Evolutionary conservation across 352 stramenopile genomes (phyloP), one percentile per base, ranked within the genome.

Genomic region (Globisporangium carolinianum): DNA sequence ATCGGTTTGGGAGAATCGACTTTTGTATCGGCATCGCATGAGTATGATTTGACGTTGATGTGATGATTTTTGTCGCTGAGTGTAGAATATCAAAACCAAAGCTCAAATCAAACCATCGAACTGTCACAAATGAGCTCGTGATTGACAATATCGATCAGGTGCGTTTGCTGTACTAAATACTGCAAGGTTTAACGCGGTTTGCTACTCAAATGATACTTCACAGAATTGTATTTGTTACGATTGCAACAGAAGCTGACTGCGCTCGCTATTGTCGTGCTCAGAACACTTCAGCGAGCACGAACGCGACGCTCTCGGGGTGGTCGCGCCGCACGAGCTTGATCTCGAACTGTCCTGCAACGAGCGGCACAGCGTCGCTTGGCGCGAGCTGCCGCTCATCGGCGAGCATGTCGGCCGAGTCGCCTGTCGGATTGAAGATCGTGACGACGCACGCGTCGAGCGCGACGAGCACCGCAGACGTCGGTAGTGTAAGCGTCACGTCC

Each of bases 401-500:
- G 18, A 55, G 51, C 37, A 55, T 24, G n/a, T 55, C 51, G 6
- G 51, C 14, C 11, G 51, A 24, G 38, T 17, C 10, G 6, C 38
- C 35, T 24, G 18, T 24, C 24, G 53, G 53, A 12, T 47, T 51
- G 1, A 56, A 62, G 41, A 74, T 54, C 51, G 66, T 53, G 35
- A 78, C 56, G 2, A 62, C 47, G 51, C 65, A 71, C 14, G 64
- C 46, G 14, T 72, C 55, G 11, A 63, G 15, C 43, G 57, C 67
- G 12, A 81, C 56, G 36, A 84, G 50, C 46, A 84, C 69, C 0
- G 69, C 65, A 39, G 65, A 56, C n/a, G 69, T 74, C 3, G 60
- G 49, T 35, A 79, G 52, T 45, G 68, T 42, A 41, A 80, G 57
- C 35, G 57, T 54, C 11, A 84, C 55, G 6, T 70, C 54, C 12